Evolutionary conservation across 1,284 basidiomycete species (phyloP), one percentile per base, ranked within the genome.

Genomic region (Boletus smithii): DNA sequence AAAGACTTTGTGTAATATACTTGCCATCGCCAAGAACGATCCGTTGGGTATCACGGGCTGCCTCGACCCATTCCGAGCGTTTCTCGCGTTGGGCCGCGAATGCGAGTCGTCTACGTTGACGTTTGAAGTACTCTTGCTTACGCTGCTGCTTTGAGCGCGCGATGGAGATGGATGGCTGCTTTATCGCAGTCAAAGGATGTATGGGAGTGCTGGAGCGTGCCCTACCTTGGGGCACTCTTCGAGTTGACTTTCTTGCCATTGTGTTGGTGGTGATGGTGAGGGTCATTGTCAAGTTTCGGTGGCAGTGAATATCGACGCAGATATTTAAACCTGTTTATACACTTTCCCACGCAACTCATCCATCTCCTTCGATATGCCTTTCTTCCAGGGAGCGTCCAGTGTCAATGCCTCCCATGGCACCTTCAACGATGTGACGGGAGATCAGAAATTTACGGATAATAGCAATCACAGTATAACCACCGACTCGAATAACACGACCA

Each of bases 11-110:
- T 59, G 71, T 67, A 44, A 68, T 60, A 63, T 76, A 76, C 67
- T 71, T 69, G 62, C 75, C 74, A 62, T 73, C 67, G 18, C 71
- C 74, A 40, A 72, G 59, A 42, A 73, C 68, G 41, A 75, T 70
- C 38, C 52, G 54, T 39, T 65, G 65, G 5, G 75, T 76, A 53
- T 75, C 73, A 35, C 50, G 54, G 22, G 74, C 73, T 2, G 66
- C 70, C 34, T 58, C 42, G 14, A 59, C 57, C 68, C 70, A 68
- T 30, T 53, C 42, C 0, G 51, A 49, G 33, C 59, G 63, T 35
- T 46, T 66, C 44, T 58, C 37, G 41, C 62, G 63, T 14, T 46
- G 61, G 8, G 51, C 49, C 33, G 54, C 51, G 26, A 64, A 62
- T 3, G 53, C 62, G 7, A 50, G 18, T 18, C 26, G 58, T 23